These are phyloP conservation scores for Aureobasidium sp. DNA, from an alignment of 2,329 filamentous ascomycete genomes.

Conservation along the genomic window DNA sequence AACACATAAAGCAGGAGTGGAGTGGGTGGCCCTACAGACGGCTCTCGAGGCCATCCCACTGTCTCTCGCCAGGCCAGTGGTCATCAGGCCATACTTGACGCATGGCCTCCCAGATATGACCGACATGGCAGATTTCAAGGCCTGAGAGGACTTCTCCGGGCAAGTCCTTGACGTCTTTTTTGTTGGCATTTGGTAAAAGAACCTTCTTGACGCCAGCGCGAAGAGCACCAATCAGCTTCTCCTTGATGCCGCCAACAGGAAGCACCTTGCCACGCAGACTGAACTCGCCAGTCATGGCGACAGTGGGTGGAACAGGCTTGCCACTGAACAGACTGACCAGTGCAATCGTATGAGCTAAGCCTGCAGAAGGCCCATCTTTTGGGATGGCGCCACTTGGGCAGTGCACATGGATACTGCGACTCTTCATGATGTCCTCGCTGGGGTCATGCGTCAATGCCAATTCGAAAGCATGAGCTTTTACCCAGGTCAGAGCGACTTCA, in stretches of 20 bases:
- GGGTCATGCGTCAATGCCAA: slow-evolving; percentile 75
- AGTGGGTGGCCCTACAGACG: slow-evolving; percentile 50
- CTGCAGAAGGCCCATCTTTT: slow-evolving; percentile 79
- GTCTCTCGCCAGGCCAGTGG: slow-evolving; percentile 70
- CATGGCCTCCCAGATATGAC: slow-evolving; percentile 91
- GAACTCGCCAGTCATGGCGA: slow-evolving; percentile 85
- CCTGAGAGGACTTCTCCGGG: slow-evolving; percentile 84
- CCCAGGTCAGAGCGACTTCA: slow-evolving; percentile 93
- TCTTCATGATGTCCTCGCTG: slow-evolving; percentile 90
- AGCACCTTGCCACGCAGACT: slow-evolving; percentile 83
- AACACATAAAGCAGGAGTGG: background rate
- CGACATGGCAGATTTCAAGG: slow-evolving; percentile 81
- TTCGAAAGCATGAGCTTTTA: slow-evolving; percentile 91
- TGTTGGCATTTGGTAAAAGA: slow-evolving; percentile 76
- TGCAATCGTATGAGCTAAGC: slow-evolving; percentile 88
- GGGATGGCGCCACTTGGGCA: slow-evolving; percentile 92
- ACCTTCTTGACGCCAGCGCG: slow-evolving; percentile 93
- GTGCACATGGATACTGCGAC: slow-evolving; percentile 88
- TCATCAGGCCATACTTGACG: slow-evolving; percentile 85
- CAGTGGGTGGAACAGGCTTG: slow-evolving; percentile 77
- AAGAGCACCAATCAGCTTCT: slow-evolving; percentile 93
- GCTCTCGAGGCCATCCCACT: slow-evolving; percentile 66
- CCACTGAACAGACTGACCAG: slow-evolving; percentile 84
- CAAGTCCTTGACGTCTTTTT: slow-evolving; percentile 86
- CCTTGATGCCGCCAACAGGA: slow-evolving; percentile 95